phyloP scores from a whole-genome alignment of 345 rosid genomes.

The Raphanus raphanistrum region DNA sequence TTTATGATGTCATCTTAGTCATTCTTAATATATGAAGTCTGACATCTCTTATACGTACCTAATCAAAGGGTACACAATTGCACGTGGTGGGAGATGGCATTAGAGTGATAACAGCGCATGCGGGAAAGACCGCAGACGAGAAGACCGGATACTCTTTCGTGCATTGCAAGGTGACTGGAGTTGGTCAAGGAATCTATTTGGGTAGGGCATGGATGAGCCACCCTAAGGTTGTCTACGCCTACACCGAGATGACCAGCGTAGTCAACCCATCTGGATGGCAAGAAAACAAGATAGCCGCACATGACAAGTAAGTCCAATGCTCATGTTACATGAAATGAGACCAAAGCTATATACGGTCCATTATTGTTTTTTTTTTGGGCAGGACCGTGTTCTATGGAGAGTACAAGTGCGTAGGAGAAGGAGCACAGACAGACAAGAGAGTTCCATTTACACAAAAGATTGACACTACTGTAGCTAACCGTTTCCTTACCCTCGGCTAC shows the following conservation, averaged over 20 bases:
- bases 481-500: constrained; percentile 46
- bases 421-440: constrained; percentile 32
- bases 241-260: constrained; percentile 45
- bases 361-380: not conserved
- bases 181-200: constrained; percentile 42
- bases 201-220: constrained; percentile 71
- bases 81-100: constrained; percentile 42
- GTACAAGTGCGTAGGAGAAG: constrained; percentile 55
- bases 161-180: constrained; percentile 49
- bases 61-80: constrained; percentile 35
- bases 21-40: not conserved
- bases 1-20: not conserved
- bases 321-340: not conserved
- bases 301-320: constrained; percentile 39
- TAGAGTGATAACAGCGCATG: constrained; percentile 66
- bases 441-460: constrained; percentile 44
- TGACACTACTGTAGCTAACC: constrained; percentile 28
- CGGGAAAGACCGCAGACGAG: constrained; percentile 43
- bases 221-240: constrained; percentile 59
- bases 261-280: constrained; percentile 57
- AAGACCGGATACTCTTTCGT: constrained; percentile 54
- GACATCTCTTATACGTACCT: not conserved
- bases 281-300: constrained; percentile 37
- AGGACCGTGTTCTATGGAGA: constrained; percentile 59
- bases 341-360: not conserved